Evolutionary conservation across 345 rosid species (phyloP), one percentile per base, ranked within the genome.

Genomic region (Corchorus olitorius): DNA sequence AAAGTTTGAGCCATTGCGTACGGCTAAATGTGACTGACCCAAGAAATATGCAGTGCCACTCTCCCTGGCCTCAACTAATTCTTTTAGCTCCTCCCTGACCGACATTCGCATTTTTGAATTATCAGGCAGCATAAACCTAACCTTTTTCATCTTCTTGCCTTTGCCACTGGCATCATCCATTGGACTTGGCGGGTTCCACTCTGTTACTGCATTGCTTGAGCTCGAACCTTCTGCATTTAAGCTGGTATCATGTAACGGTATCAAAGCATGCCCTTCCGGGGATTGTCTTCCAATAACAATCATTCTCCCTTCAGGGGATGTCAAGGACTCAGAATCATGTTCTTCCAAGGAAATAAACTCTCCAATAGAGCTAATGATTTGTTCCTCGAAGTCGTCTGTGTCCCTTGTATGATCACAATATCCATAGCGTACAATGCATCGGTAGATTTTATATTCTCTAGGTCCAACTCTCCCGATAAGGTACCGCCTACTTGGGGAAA

Each of bases 341-440:
- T 90, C 89, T 78, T 90, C 94, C 66, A 78, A 9, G 48, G 87
- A 82, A 46, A 90, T 85, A 75, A 88, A 90, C 33, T 88, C 92
- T 62, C 87, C 89, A 3, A 90, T 83, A 0, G 87, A 77, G 12
- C 75, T 19, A 70, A 87, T 82, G 50, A 88, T 87, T 75, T 88
- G 86, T 41, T 87, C 89, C 73, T 90, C 94, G 1, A 90, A 87
- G 60, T 86, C 88, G 54, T 87, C 84, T 0, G 82, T 83, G 65
- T 88, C 92, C 65, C 83, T 74, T 8, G 81, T 65, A 7, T 37
- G 78, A 73, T 90, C 87, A 6, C 91, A 79, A 65, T 87, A 90
- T 6, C 94, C 92, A n/a, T 84, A 84, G 59, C 88, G 75, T 45
- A 87, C 87, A 19, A 90, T 84, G 87, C 94, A 88, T 52, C 91